Percentiles rank a stretch among this genome's conserved stretches.
Conservation (phyloP, 2,329 filamentous ascomycete species). For the Periconia digitata region DNA sequence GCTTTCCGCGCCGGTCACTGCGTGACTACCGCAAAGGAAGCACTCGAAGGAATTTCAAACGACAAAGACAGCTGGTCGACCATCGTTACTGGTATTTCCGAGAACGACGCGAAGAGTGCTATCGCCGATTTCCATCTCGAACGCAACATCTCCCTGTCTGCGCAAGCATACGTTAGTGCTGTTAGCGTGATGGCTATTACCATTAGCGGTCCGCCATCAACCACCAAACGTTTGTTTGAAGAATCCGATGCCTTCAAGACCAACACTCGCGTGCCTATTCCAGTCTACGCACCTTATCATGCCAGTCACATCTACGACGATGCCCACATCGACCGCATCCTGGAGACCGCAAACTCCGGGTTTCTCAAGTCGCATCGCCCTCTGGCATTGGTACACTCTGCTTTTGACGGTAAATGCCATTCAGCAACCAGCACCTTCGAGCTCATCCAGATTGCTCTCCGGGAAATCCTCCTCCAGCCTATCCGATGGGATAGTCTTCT, state of each 20-base stretch:
- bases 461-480: conserved; percentile 50
- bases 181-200: conserved; percentile 62
- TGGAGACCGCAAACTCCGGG: conserved; percentile 45
- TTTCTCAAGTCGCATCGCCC: conserved; percentile 48
- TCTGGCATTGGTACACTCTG: conserved; percentile 49
- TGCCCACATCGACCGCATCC: conserved; percentile 55
- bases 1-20: conserved; percentile 64
- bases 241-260: conserved; percentile 52
- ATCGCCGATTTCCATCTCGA: conserved; percentile 61
- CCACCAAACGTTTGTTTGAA: conserved; percentile 54
- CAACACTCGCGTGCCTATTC: conserved; percentile 55
- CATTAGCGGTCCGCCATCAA: conserved; percentile 60
- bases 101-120: conserved; percentile 53
- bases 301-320: conserved; percentile 57
- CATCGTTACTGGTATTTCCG: conserved; percentile 60
- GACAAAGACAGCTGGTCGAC: conserved; percentile 67
- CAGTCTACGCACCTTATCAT: conserved; percentile 62
- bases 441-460: conserved; percentile 46
- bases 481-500: conserved; percentile 54
- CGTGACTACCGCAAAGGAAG: conserved; percentile 46
- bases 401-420: conserved; percentile 49
- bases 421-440: conserved; percentile 50
- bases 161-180: conserved; percentile 60
- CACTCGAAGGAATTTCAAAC: conserved; percentile 55
- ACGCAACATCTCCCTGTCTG: conserved; percentile 53